A percentile compares a stretch with the other conserved stretches of the same genome.
Evolutionary conservation across 306 rosid genomes (phyloP).

Genomic region (Trichosanthes cucumerina): DNA sequence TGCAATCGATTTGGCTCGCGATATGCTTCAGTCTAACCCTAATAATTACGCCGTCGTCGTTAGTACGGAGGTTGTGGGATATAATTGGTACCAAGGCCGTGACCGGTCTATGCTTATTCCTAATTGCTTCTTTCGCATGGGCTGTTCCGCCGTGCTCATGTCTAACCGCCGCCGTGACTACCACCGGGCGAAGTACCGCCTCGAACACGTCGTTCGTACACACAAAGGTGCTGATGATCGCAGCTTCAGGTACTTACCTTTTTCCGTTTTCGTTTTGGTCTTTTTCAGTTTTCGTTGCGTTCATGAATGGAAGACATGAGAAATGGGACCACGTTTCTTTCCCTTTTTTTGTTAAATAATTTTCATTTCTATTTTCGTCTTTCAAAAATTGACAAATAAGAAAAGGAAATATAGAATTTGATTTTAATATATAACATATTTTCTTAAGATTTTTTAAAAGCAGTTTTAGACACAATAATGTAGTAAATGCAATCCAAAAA

Average conservation of each 20-base stretch:
- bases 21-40: slow-evolving; percentile 73
- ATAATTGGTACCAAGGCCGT: slow-evolving; percentile 79
- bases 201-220: slow-evolving; percentile 82
- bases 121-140: slow-evolving; percentile 89
- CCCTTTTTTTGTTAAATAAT: background rate
- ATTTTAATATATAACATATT: background rate
- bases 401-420: background rate
- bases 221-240: slow-evolving; percentile 95
- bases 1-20: slow-evolving; percentile 69
- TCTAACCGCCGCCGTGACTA: slow-evolving; percentile 87
- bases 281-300: background rate
- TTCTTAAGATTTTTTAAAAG: background rate
- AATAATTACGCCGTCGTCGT: slow-evolving; percentile 84
- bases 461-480: background rate
- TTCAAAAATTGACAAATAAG: background rate
- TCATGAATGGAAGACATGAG: background rate
- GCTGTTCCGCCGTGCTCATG: slow-evolving; percentile 77
- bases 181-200: slow-evolving; percentile 67
- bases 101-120: slow-evolving; percentile 88
- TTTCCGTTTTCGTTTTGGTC: background rate
- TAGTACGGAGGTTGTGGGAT: slow-evolving; percentile 83
- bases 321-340: background rate
- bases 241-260: slow-evolving; percentile 58
- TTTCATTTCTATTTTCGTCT: background rate
- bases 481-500: background rate